Percentiles rank a stretch among this genome's conserved stretches.
Evolutionary conservation across 257 asterid genomes (phyloP).

Genomic region (Galeopsis tetrahit): DNA sequence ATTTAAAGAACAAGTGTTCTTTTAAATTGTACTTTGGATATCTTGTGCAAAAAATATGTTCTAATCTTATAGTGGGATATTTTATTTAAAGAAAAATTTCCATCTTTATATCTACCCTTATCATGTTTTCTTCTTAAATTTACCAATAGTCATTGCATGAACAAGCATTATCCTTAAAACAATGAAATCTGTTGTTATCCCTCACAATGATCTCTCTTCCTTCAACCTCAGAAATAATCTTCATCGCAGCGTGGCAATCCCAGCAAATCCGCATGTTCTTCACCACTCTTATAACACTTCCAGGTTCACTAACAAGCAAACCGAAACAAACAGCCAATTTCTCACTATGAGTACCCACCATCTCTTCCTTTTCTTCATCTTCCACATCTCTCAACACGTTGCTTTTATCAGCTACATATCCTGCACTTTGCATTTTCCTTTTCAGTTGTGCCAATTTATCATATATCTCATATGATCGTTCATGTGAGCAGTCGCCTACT

Average conservation of each 20-base stretch:
- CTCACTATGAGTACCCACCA: conserved; percentile 68
- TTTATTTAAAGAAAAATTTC: conserved; percentile 24
- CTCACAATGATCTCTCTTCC: conserved; percentile 60
- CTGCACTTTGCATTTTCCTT: conserved; percentile 49
- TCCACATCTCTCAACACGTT: conserved; percentile 61
- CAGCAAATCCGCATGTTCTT: conserved; percentile 70
- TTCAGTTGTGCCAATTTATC: conserved; percentile 40
- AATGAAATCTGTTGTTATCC: conserved; percentile 70
- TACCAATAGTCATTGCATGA: conserved; percentile 79
- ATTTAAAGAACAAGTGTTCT: too few relatives aligned
- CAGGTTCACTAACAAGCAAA: conserved; percentile 53
- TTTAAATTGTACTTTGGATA: conserved; percentile 26
- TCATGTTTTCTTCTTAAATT: background rate
- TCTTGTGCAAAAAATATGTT: conserved; percentile 28
- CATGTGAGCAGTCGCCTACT: conserved; percentile 54
- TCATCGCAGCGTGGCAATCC: conserved; percentile 72
- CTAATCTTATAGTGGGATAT: conserved; percentile 23
- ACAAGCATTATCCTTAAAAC: conserved; percentile 54
- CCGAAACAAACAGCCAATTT: conserved; percentile 67
- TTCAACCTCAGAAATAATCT: conserved; percentile 59
- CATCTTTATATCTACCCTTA: background rate
- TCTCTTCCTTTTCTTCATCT: conserved; percentile 74
- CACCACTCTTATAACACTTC: conserved; percentile 54
- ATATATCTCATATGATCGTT: conserved; percentile 47
- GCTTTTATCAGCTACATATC: conserved; percentile 61